Evolutionary conservation across 331 rosid species (phyloP).

Genomic region (Arachis monticola): DNA sequence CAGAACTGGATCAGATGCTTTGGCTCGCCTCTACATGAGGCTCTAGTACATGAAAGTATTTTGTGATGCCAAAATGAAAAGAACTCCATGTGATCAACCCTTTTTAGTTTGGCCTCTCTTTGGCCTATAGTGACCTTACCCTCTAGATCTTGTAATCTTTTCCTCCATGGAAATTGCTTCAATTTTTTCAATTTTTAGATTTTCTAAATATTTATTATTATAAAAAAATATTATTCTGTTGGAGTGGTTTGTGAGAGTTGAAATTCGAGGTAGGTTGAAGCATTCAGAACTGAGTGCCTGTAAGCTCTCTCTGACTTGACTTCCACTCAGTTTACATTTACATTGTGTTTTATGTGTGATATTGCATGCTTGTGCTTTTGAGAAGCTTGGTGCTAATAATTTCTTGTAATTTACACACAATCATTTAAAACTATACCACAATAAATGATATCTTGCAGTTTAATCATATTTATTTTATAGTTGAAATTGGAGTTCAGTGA

Average conservation of each 20-base stretch:
- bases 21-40: too few relatives aligned
- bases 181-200: not conserved
- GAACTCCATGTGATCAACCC: not conserved
- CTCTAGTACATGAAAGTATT: too few relatives aligned
- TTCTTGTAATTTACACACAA: not conserved
- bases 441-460: not conserved
- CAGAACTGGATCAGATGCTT: too few relatives aligned
- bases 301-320: constrained; percentile 4
- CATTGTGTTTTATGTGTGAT: not conserved
- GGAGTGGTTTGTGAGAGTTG: not conserved
- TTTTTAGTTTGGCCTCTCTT: not conserved
- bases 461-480: not conserved
- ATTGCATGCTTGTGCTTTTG: not conserved
- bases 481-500: not conserved
- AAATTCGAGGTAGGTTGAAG: not conserved
- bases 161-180: not conserved
- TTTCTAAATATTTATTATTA: not conserved
- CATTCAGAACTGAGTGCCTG: not conserved
- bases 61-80: too few relatives aligned
- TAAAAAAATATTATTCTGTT: not conserved
- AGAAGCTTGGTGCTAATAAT: not conserved
- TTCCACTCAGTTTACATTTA: constrained; percentile 16
- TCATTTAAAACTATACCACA: constrained; percentile 1
- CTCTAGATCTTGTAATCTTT: not conserved
- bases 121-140: not conserved